Base-by-base conservation (phyloP, 1,284 basidiomycete genomes). In the Moniliophthora roreri region DNA sequence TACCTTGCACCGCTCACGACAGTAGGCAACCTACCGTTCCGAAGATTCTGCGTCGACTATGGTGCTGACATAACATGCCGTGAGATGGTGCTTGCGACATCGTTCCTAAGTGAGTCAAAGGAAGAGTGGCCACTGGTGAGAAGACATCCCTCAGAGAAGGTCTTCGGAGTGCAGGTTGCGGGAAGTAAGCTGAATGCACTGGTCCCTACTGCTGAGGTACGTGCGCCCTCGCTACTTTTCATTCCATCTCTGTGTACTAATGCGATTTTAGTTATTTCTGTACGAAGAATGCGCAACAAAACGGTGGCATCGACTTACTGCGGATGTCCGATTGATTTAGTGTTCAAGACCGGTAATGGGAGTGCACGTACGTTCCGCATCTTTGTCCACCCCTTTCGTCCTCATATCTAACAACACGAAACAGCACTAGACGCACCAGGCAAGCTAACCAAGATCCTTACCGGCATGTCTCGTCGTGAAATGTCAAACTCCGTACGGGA, bases 21-120 rank as follows among this genome's bases (percentile, higher is more conserved):
- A 0, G 94, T 96, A 24, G 95, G 96, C 24, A 98, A 98, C 63
- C 69, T 98, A 63, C 96, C 96, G 0, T 99, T 98, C 78, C 87
- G 96, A 15, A 82, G 95, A 20, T 71, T 99, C 16, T 98, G 94
- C 61, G 84, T 90, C 4, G 76, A 82, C 35, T 88, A 92, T 56
- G 96, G 96, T 6, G 93, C 90, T 1, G 94, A 97, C 60, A 98
- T 99, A 62, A 97, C 94, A 11, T 95, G 93, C 59, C 93, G 93
- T 34, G 96, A 98, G 73, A 98, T 92, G 90, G 91, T 90, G 6
- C 79, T 96, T 4, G 86, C 90, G 1, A 84, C 81, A 47, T 93
- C 91, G 1, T 89, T 95, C 63, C 79, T 95, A 13, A 71, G 79
- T 10, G 94, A 89, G 2, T 91, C 91, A 8, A 87, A 87, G 52